Percentiles rank a stretch among this genome's conserved stretches.
phyloP scores from a whole-genome alignment of 805 yeast genomes.

The Lachancea meyersii region DNA sequence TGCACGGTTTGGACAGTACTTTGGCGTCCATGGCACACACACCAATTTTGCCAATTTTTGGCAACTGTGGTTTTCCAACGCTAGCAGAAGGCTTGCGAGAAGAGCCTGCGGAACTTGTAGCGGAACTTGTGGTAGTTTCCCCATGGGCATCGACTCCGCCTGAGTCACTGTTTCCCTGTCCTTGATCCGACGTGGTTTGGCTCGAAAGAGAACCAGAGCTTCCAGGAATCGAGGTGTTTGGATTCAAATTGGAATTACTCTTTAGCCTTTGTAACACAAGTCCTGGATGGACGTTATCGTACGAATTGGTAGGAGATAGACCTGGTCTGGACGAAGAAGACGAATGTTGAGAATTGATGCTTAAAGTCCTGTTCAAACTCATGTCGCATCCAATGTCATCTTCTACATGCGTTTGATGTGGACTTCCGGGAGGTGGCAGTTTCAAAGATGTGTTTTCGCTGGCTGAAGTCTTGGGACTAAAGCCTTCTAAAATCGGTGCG shows the following conservation, averaged over 20 bases:
- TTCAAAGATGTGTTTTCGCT: slow-evolving; percentile 38
- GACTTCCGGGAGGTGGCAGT: slow-evolving; percentile 30
- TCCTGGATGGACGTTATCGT: slow-evolving; percentile 3
- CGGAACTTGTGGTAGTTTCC: slow-evolving; percentile 10
- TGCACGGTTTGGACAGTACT: slow-evolving; percentile 91
- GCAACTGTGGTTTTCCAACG: slow-evolving; percentile 38
- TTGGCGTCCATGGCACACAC: slow-evolving; percentile 99
- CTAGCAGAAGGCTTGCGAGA: slow-evolving; percentile 28
- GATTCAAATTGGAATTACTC: slow-evolving; percentile 7
- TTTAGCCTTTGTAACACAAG: slow-evolving; percentile 8
- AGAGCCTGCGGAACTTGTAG: slow-evolving; percentile 22
- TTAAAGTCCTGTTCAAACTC: slow-evolving; percentile 23
- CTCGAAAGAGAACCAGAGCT: slow-evolving; percentile 5
- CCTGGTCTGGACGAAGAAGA: slow-evolving; percentile 13
- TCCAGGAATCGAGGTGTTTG: slow-evolving; percentile 2
- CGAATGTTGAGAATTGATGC: slow-evolving; percentile 20
- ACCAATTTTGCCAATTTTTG: slow-evolving; percentile 87
- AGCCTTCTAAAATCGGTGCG: slow-evolving; percentile 71
- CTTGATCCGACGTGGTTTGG: background rate
- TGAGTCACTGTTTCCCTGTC: background rate
- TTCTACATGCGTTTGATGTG: slow-evolving; percentile 19
- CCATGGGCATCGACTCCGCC: background rate
- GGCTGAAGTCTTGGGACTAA: slow-evolving; percentile 63
- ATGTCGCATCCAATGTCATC: slow-evolving; percentile 23
- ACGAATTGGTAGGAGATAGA: slow-evolving; percentile 9